These are phyloP conservation scores for Inga leiocalycina DNA, from an alignment of 306 rosid genomes.

Conservation along the genomic window DNA sequence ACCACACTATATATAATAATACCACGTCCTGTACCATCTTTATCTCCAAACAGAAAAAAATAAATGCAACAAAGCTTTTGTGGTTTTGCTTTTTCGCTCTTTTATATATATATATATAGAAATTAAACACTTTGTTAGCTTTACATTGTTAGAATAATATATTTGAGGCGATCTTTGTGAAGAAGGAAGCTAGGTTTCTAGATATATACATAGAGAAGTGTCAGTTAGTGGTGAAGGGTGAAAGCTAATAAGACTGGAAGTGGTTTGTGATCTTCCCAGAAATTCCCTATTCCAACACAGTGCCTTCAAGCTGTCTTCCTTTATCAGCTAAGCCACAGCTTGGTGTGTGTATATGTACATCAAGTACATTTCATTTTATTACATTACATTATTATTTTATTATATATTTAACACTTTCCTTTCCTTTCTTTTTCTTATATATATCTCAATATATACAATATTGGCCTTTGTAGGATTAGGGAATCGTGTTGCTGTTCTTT, in stretches of 20 bases:
- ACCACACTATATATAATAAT: background rate
- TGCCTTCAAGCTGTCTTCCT: slow-evolving; percentile 83
- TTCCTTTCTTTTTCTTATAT: background rate
- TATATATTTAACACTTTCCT: background rate
- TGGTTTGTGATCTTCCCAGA: slow-evolving; percentile 26
- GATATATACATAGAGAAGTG: slow-evolving; percentile 23
- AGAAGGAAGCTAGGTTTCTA: slow-evolving; percentile 21
- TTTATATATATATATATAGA: background rate
- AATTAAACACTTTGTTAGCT: slow-evolving; percentile 24
- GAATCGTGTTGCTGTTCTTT: slow-evolving; percentile 31
- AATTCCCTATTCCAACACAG: slow-evolving; percentile 42
- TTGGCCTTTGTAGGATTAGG: background rate
- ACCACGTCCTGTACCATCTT: background rate
- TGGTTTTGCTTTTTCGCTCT: background rate
- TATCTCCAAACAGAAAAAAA: slow-evolving; percentile 30
- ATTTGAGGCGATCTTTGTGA: slow-evolving; percentile 10
- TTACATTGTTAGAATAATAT: slow-evolving; percentile 25
- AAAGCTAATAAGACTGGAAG: background rate
- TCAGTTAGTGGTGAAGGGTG: slow-evolving; percentile 37
- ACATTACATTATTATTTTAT: too few species aligned
- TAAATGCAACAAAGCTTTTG: slow-evolving; percentile 38
- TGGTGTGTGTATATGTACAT: background rate
- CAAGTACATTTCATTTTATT: slow-evolving; percentile 15
- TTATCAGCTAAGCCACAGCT: slow-evolving; percentile 15
- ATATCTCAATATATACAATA: background rate